These are phyloP conservation scores for Silene coronaria DNA, from an alignment of 179 eudicot species.

Conservation along the genomic window DNA sequence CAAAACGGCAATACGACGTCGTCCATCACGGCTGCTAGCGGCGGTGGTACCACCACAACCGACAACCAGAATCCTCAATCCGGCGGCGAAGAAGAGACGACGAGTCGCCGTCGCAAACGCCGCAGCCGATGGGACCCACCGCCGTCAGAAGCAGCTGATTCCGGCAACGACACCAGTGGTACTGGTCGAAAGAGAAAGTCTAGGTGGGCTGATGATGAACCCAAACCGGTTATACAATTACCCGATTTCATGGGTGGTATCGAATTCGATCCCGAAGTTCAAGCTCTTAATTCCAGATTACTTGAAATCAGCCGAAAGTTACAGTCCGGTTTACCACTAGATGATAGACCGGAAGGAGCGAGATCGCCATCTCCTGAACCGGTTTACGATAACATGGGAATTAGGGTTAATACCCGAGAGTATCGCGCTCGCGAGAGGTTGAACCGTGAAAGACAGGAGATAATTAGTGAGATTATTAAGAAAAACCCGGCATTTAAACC, in stretches of 20 bases:
- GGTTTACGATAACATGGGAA: constrained; percentile 71
- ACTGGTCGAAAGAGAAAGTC: constrained; percentile 51
- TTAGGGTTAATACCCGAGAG: constrained; percentile 79
- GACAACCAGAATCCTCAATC: constrained; percentile 37
- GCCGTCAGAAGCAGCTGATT: constrained; percentile 26
- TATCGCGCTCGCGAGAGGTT: constrained; percentile 75
- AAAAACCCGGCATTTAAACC: constrained; percentile 79
- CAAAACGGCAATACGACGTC: neutral
- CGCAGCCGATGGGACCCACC: constrained; percentile 78
- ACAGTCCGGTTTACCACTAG: constrained; percentile 61
- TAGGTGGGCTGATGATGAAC: constrained; percentile 74
- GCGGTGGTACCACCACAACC: constrained; percentile 13
- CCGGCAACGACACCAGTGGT: neutral
- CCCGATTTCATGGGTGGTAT: constrained; percentile 93
- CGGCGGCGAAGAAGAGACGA: constrained; percentile 76
- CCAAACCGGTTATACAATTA: constrained; percentile 54
- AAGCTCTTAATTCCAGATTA: constrained; percentile 57
- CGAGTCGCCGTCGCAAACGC: constrained; percentile 45
- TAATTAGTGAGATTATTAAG: constrained; percentile 68
- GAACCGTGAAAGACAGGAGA: constrained; percentile 69
- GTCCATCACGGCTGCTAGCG: neutral
- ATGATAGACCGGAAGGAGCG: constrained; percentile 80
- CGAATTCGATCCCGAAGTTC: constrained; percentile 78
- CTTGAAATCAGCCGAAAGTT: constrained; percentile 71
- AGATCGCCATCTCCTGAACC: constrained; percentile 94